Conservation (phyloP, 202 grass and related monocot genomes). For the Musa balbisiana region DNA sequence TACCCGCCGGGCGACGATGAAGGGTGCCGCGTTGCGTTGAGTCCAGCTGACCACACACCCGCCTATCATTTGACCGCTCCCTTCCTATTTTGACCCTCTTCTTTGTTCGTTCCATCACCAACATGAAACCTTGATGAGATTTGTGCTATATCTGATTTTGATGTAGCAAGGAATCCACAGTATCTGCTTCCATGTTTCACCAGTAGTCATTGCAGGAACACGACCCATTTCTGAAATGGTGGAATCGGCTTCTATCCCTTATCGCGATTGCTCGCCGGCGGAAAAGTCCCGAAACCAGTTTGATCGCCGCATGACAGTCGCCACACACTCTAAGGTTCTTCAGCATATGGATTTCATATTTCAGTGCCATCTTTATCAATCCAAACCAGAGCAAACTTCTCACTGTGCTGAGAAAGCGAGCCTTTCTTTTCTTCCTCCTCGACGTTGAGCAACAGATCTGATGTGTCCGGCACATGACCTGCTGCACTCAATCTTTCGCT, state of each 20-base stretch:
- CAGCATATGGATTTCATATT: conserved; percentile 3
- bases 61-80: no score
- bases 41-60: no score
- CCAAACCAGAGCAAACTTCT: conserved; percentile 3
- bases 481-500: neutral
- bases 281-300: conserved; percentile 6
- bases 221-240: neutral
- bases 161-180: no score
- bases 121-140: no score
- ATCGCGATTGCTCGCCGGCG: neutral
- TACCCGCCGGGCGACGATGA: no score
- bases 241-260: neutral
- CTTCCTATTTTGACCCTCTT: no score
- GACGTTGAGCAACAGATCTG: conserved; percentile 5
- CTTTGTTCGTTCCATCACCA: no score
- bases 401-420: neutral
- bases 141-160: no score
- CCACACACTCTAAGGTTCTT: conserved; percentile 3
- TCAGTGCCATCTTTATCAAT: neutral
- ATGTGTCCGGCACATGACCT: neutral
- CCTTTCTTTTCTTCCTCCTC: conserved; percentile 3
- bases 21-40: neutral
- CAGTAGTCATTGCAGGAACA: conserved; percentile 9
- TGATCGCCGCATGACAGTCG: neutral
- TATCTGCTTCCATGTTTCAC: neutral